Conservation (phyloP, 306 rosid genomes). For the Pueraria montana region DNA sequence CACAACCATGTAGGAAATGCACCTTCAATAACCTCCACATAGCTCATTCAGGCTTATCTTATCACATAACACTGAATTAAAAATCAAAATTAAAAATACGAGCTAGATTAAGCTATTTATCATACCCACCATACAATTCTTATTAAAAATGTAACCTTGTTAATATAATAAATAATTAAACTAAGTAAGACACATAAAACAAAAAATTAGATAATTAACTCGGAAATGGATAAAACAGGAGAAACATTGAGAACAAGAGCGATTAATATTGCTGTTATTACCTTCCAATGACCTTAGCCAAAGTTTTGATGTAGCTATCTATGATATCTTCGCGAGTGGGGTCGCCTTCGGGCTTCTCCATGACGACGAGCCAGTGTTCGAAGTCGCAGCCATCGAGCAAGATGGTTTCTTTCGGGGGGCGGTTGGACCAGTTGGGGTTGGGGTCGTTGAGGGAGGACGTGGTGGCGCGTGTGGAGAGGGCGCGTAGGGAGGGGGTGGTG, state of each 20-base stretch:
- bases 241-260: not conserved
- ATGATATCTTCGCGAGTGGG: constrained; percentile 87
- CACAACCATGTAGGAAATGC: not conserved
- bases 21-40: not conserved
- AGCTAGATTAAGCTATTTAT: not conserved
- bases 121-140: not conserved
- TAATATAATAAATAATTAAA: not conserved
- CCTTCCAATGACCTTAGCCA: constrained; percentile 82
- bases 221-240: not conserved
- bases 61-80: not conserved
- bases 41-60: not conserved
- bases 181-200: not conserved
- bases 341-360: constrained; percentile 86
- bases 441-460: constrained; percentile 93
- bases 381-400: constrained; percentile 96
- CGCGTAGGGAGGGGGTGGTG: constrained; percentile 40
- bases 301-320: constrained; percentile 78
- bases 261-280: not conserved
- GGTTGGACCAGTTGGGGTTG: constrained; percentile 92
- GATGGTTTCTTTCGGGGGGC: constrained; percentile 94
- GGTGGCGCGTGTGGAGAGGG: constrained; percentile 79
- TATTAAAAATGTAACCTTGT: not conserved
- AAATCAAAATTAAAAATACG: not conserved
- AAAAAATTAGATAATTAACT: too few species aligned
- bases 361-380: constrained; percentile 95